phyloP scores from a whole-genome alignment of 2,329 filamentous ascomycete genomes.

The Truncatella angustata region DNA sequence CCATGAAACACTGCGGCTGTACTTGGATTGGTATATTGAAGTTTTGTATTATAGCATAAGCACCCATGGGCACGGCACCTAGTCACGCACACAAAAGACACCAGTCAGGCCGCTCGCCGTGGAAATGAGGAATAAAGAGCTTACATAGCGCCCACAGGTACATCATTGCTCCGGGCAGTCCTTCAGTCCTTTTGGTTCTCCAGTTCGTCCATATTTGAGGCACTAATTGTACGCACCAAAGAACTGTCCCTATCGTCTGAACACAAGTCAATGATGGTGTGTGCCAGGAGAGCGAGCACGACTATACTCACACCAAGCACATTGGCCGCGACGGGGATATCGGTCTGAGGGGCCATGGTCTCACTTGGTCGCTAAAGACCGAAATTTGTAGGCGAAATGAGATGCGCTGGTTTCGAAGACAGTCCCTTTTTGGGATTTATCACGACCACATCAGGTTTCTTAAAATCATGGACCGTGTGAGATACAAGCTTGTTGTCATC shows the following conservation, averaged over 20 bases:
- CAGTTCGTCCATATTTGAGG: constrained; percentile 60
- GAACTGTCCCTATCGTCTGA: constrained; percentile 30
- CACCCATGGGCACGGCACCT: constrained; percentile 40
- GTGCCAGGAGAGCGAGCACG: constrained; percentile 12
- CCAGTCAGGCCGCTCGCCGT: no score
- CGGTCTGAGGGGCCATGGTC: constrained; percentile 25
- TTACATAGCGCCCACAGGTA: constrained; percentile 60
- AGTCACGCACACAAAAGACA: no score
- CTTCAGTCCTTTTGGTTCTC: constrained; percentile 58
- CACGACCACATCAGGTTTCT: no score
- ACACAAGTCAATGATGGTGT: not conserved
- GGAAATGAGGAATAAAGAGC: constrained; percentile 8
- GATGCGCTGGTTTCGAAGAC: no score
- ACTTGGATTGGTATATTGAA: constrained; percentile 42
- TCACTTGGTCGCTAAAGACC: no score
- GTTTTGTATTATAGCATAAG: constrained; percentile 37
- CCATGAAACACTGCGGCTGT: constrained; percentile 41
- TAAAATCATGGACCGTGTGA: no score
- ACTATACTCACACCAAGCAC: constrained; percentile 36
- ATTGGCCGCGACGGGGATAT: constrained; percentile 33
- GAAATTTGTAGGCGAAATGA: no score
- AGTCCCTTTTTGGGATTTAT: no score
- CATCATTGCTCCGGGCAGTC: constrained; percentile 59
- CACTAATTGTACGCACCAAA: constrained; percentile 40
- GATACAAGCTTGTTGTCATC: no score